phyloP scores from a whole-genome alignment of 345 rosid species.

The Carallia pectinifolia region DNA sequence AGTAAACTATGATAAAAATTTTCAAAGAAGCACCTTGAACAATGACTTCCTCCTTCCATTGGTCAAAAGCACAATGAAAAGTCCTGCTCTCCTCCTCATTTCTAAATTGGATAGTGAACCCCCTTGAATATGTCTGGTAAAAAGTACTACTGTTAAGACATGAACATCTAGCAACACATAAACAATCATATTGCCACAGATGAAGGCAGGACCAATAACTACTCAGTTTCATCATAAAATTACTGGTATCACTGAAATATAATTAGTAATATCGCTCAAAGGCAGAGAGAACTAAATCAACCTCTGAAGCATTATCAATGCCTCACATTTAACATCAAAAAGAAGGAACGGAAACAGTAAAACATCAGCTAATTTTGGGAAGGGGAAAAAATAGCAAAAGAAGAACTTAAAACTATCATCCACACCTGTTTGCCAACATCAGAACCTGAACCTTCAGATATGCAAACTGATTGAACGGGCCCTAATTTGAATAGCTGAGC shows the following conservation, averaged over 20 bases:
- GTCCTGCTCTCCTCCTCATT: constrained; percentile 71
- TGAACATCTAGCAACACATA: constrained; percentile 22
- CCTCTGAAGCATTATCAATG: not conserved
- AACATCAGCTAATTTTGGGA: not conserved
- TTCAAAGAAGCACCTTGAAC: constrained; percentile 57
- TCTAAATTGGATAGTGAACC: constrained; percentile 59
- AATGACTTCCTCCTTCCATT: constrained; percentile 63
- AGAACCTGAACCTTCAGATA: constrained; percentile 39
- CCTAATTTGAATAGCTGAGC: constrained; percentile 80
- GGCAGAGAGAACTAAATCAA: not conserved
- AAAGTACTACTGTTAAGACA: constrained; percentile 26
- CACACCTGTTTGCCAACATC: constrained; percentile 57
- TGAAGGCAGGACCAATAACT: constrained; percentile 5
- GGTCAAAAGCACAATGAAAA: constrained; percentile 78
- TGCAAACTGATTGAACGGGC: constrained; percentile 62
- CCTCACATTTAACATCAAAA: not conserved
- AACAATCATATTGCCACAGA: constrained; percentile 10
- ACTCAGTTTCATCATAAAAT: constrained; percentile 1
- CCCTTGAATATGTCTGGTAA: constrained; percentile 72
- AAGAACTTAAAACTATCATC: not conserved
- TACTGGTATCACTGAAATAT: not conserved
- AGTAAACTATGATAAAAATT: constrained; percentile 21
- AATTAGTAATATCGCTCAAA: not conserved
- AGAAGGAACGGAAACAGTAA: not conserved
- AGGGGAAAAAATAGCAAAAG: not conserved